Conservation (phyloP, 495 filamentous ascomycete species). For the Haplographium delicatum region DNA sequence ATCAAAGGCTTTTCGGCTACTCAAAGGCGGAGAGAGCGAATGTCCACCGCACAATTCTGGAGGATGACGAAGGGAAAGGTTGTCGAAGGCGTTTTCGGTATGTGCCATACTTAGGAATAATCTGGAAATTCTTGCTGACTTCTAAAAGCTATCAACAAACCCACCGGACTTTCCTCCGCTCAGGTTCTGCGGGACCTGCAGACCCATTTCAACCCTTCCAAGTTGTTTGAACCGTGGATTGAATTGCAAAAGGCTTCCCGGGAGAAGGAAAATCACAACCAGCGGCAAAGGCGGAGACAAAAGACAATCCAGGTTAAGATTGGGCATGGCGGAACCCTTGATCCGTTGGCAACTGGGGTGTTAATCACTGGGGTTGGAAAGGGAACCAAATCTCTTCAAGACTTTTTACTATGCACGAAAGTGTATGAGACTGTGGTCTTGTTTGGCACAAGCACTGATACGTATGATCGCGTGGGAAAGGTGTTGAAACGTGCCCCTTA, state of each 20-base stretch:
- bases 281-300: conserved; percentile 44
- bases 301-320: conserved; percentile 77
- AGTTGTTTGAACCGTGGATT: conserved; percentile 69
- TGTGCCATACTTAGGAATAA: conserved; percentile 5
- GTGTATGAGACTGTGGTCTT: conserved; percentile 83
- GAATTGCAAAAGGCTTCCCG: conserved; percentile 48
- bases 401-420: conserved; percentile 85
- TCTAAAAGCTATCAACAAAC: conserved; percentile 81
- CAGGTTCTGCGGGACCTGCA: conserved; percentile 84
- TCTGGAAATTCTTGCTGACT: conserved; percentile 3
- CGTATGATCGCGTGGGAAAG: conserved; percentile 82
- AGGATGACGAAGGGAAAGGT: conserved; percentile 56
- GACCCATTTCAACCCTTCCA: conserved; percentile 72
- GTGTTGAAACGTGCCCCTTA: conserved; percentile 67
- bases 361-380: conserved; percentile 81
- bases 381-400: conserved; percentile 75
- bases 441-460: conserved; percentile 90
- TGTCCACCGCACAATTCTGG: conserved; percentile 16
- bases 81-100: conserved; percentile 59
- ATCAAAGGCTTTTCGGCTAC: no score
- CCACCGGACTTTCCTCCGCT: conserved; percentile 74
- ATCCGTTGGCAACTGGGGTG: conserved; percentile 90
- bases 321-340: conserved; percentile 92
- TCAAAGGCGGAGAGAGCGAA: background rate
- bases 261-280: conserved; percentile 45